phyloP scores from a whole-genome alignment of 345 rosid genomes.

The Syzygium grande region DNA sequence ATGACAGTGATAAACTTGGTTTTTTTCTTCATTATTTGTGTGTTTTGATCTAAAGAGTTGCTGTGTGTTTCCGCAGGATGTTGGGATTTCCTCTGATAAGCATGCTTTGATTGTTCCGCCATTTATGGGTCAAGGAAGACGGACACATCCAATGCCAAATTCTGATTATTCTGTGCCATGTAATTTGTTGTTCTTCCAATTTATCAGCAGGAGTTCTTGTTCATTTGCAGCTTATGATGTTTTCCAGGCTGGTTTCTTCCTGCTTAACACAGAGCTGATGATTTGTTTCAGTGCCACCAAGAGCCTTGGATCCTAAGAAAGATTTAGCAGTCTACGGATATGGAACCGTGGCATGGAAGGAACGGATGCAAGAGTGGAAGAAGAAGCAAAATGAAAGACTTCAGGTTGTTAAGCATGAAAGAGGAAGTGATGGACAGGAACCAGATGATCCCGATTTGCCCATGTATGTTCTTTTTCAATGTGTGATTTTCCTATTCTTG shows the following conservation, averaged over 20 bases:
- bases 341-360: conserved; percentile 94
- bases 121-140: conserved; percentile 37
- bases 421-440: conserved; percentile 32
- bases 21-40: background rate
- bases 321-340: conserved; percentile 84
- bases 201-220: background rate
- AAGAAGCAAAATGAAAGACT: conserved; percentile 61
- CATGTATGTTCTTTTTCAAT: conserved; percentile 24
- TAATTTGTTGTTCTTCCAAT: conserved; percentile 18
- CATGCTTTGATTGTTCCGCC: conserved; percentile 82
- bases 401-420: conserved; percentile 57
- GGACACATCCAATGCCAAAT: conserved; percentile 43
- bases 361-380: conserved; percentile 84
- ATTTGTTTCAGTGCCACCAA: conserved; percentile 50
- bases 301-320: conserved; percentile 81
- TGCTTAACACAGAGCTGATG: background rate
- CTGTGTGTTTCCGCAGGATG: conserved; percentile 33
- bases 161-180: conserved; percentile 47
- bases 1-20: background rate
- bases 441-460: conserved; percentile 66
- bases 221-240: background rate
- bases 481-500: background rate
- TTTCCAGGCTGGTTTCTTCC: background rate
- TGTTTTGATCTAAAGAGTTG: background rate
- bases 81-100: conserved; percentile 57